Base-by-base conservation (phyloP, 2,329 filamentous ascomycete genomes). In the Talaromyces sp. region DNA sequence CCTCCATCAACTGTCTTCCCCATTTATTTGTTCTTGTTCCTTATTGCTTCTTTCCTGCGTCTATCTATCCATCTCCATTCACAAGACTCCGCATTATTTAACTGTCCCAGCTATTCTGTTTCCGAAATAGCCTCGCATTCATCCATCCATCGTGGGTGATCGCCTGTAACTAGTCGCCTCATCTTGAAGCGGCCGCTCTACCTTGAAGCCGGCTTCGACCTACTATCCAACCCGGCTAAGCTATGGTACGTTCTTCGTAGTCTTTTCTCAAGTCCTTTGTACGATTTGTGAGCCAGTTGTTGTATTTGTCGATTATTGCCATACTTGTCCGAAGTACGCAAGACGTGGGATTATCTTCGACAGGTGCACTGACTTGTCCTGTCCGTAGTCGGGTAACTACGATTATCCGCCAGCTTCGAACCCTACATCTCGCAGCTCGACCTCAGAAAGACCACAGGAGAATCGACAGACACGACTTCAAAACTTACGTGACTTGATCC, bases 371-470 rank as follows among this genome's bases (percentile, higher is more conserved):
- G 61, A 67, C 64, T 43, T 56, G 45, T 58, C 61, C 22, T 41
- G 15, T 53, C 36, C 62, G 21, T 63, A 78, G 76, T 74, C 76
- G 59, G 73, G 71, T 53, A 76, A 75, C 58, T 73, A 75, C 68
- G 73, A 75, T 64, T 70, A 72, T 60, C 73, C 75, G 55, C 71
- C 72, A 55, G 73, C 73, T 54, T 73, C 72, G 56, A 69, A 65
- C 39, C 67, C 67, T 57, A 57, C 63, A 33, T 59, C 67, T 60
- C 66, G 66, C 61, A 62, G 63, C 61, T 57, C 46, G 43, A 61
- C 63, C 21, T 40, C 64, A 43, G 62, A 64, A 56, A 64, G 69
- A 60, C 64, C 67, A 59, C 63, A 63, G 28, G 53, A 61, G 11
- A 61, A 53, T 51, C 55, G 61, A 61, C 36, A 55, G 15, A 25